phyloP scores from a whole-genome alignment of 176 grass and related monocot species.

The Ampelocalamus luodianensis region DNA sequence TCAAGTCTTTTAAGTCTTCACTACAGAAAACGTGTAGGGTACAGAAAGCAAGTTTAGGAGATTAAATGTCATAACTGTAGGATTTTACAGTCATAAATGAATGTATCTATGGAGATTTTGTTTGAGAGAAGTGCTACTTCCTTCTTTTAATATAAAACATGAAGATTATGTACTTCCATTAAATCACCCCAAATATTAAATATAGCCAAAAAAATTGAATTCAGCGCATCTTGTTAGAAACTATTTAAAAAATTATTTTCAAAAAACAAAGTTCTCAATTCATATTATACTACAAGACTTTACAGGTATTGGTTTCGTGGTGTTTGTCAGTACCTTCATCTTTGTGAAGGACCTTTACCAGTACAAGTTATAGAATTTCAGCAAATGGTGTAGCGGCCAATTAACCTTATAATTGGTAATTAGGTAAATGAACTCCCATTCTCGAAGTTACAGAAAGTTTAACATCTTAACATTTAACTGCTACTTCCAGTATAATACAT shows the following conservation, averaged over 20 bases:
- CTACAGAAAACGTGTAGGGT: neutral
- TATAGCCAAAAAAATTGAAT: neutral
- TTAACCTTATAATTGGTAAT: no score
- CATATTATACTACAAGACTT: neutral
- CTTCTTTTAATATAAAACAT: conserved; percentile 14
- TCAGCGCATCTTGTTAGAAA: neutral
- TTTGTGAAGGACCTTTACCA: no score
- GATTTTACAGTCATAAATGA: neutral
- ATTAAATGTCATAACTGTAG: neutral
- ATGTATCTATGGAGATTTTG: neutral
- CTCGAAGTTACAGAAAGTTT: neutral
- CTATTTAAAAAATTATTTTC: neutral
- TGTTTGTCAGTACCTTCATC: neutral
- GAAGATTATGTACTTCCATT: neutral
- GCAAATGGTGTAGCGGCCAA: no score
- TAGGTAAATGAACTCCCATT: neutral
- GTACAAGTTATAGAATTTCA: no score
- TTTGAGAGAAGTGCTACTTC: neutral
- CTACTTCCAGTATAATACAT: neutral
- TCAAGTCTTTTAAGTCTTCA: neutral
- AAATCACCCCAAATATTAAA: neutral
- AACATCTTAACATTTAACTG: neutral
- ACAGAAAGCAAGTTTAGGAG: neutral
- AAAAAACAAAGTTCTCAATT: neutral
- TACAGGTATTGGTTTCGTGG: neutral